Evolutionary conservation across 1,284 basidiomycete genomes (phyloP).

Genomic region (Malassezia equina): DNA sequence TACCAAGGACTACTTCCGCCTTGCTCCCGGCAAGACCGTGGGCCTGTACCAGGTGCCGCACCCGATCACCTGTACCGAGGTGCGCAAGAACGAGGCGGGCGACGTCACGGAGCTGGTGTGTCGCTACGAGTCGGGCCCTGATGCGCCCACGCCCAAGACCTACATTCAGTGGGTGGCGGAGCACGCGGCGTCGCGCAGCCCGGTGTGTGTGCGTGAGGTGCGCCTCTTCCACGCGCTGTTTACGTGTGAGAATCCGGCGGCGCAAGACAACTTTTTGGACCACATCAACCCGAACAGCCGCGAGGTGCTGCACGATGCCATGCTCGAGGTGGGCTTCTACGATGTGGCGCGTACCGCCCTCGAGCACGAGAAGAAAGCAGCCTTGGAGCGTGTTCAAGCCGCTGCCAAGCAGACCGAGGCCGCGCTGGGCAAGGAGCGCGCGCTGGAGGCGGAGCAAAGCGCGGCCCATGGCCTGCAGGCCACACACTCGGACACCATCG

Average conservation of each 20-base stretch:
- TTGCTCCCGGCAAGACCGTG: slow-evolving; percentile 92
- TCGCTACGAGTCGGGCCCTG: slow-evolving; percentile 57
- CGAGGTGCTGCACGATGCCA: slow-evolving; percentile 65
- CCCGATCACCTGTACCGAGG: slow-evolving; percentile 86
- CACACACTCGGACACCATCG: slow-evolving; percentile 50
- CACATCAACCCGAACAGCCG: slow-evolving; percentile 72
- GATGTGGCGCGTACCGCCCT: slow-evolving; percentile 64
- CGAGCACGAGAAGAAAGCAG: slow-evolving; percentile 60
- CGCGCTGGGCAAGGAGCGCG: slow-evolving; percentile 16
- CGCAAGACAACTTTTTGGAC: slow-evolving; percentile 61
- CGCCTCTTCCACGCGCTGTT: slow-evolving; percentile 87
- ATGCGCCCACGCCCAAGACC: slow-evolving; percentile 63
- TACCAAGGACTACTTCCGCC: slow-evolving; percentile 90
- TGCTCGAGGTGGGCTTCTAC: slow-evolving; percentile 86
- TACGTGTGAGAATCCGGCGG: slow-evolving; percentile 80
- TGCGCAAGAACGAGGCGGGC: slow-evolving; percentile 60
- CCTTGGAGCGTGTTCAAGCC: slow-evolving; percentile 53
- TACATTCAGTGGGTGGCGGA: slow-evolving; percentile 98
- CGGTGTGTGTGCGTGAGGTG: slow-evolving; percentile 76
- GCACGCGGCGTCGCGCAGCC: slow-evolving; percentile 65
- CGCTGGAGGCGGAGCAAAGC: neutral
- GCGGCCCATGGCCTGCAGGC: neutral
- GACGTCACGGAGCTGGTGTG: slow-evolving; percentile 69
- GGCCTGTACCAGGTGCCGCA: slow-evolving; percentile 90
- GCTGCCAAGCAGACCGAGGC: slow-evolving; percentile 48